These are phyloP conservation scores for Athelia psychrophila DNA, from an alignment of 1,284 basidiomycete genomes.

Conservation along the genomic window DNA sequence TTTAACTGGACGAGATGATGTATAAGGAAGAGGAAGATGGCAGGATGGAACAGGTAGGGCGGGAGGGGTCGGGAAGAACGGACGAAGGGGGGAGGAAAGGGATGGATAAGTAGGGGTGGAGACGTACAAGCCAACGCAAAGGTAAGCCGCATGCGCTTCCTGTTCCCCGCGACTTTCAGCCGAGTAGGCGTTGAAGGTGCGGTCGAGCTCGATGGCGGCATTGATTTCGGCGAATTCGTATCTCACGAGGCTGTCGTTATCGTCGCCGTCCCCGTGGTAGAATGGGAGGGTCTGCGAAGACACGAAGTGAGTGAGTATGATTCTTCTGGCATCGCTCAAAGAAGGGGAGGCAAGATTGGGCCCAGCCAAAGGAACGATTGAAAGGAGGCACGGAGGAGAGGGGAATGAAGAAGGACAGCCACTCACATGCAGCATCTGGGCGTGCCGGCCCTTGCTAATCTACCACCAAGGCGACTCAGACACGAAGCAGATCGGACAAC, in stretches of 20 bases:
- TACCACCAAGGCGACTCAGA: slow-evolving; percentile 76
- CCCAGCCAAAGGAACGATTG: no score
- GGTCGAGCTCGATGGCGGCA: slow-evolving; percentile 65
- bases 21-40: no score
- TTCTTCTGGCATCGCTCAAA: no score
- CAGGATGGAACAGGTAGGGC: no score
- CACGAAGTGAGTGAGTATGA: no score
- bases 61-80: no score
- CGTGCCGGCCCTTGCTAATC: slow-evolving; percentile 61
- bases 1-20: no score
- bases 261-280: slow-evolving; percentile 73
- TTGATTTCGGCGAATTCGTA: slow-evolving; percentile 79
- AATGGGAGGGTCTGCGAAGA: slow-evolving; percentile 61
- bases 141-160: slow-evolving; percentile 67
- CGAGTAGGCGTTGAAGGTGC: slow-evolving; percentile 45
- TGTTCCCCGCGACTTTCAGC: slow-evolving; percentile 71
- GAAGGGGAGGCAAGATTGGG: no score
- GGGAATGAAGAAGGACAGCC: no score
- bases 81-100: no score
- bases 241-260: slow-evolving; percentile 66
- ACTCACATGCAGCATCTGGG: slow-evolving; percentile 62
- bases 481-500: slow-evolving; percentile 54
- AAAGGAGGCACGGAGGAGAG: no score
- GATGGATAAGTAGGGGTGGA: no score
- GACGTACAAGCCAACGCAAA: slow-evolving; percentile 64